Evolutionary conservation across 116 monocot genomes (phyloP), one percentile per base, ranked within the genome.

Genomic region (Dioscorea cayenensis): DNA sequence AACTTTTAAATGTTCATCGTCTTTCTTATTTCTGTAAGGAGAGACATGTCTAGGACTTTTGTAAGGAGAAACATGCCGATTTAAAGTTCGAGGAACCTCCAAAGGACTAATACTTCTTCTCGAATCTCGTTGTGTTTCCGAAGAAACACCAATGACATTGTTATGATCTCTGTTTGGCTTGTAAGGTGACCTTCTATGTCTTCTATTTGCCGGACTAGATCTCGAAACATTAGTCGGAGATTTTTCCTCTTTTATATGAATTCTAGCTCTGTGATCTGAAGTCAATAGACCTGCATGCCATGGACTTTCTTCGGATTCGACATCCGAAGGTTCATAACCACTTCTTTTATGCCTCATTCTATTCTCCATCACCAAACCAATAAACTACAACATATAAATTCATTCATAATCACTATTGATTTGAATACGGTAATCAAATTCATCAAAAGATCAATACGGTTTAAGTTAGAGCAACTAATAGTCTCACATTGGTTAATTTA

Each of bases 281-380:
- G 66, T 55, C 74, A 74, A 60, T 5, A 59, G 20, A 16, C 37
- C 73, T 36, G 43, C 75, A 66, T 75, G 64, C 70, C 75, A 75
- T 36, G 82, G 77, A 66, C 69, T 77, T 49, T 77, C 82, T 12
- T 82, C 82, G 36, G 73, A 67, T 69, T 82, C 82, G 9, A 73
- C 77, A 58, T 82, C 73, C 35, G 82, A 82, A 5, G 82, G 82
- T 51, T 82, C 82, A 51, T 77, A 77, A 27, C 77, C 77, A 68
- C 73, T 81, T 64, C 64, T 36, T 36, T 29, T 80, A 60, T 67
- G 75, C 38, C 21, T 60, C 43, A 43, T 12, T 43, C 43, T 12
- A 6, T 43, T 43, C 43, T 43, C 43, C 43, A 43, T 43, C 43
- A 43, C 43, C 43, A 43, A 43, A 43, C 11, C 43, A 43, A 3